A percentile compares a stretch with the other conserved stretches of the same genome.
phyloP scores from a whole-genome alignment of 2,329 filamentous ascomycete species.

The Seiridium cupressi region DNA sequence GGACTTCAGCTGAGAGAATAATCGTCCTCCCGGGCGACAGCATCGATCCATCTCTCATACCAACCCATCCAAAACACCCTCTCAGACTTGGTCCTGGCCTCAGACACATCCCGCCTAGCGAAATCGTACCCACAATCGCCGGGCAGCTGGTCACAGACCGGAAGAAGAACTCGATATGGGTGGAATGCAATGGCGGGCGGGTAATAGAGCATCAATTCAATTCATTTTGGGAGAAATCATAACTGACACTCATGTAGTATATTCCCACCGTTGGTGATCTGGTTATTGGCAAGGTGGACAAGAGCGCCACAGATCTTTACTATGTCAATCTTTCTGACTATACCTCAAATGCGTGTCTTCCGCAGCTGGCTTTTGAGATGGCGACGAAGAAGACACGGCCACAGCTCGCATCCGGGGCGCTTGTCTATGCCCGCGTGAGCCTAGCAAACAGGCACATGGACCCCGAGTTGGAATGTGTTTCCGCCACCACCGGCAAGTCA shows the following conservation, averaged over 20 bases:
- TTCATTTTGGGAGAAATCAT: not conserved
- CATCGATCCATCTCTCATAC: slow-evolving; percentile 65
- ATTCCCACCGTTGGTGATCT: slow-evolving; percentile 77
- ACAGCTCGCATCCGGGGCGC: slow-evolving; percentile 67
- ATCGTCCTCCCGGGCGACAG: slow-evolving; percentile 81
- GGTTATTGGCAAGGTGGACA: slow-evolving; percentile 82
- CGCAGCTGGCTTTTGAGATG: slow-evolving; percentile 88
- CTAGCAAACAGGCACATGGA: slow-evolving; percentile 81
- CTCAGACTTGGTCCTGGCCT: slow-evolving; percentile 83
- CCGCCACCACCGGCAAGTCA: slow-evolving; percentile 79
- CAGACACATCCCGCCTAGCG: slow-evolving; percentile 74
- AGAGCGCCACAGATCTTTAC: slow-evolving; percentile 73
- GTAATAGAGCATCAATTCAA: slow-evolving; percentile 41
- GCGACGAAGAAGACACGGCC: slow-evolving; percentile 91
- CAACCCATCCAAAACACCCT: slow-evolving; percentile 65
- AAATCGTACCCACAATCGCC: slow-evolving; percentile 66
- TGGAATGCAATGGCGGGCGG: slow-evolving; percentile 69
- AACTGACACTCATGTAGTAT: slow-evolving; percentile 55
- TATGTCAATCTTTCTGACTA: slow-evolving; percentile 73
- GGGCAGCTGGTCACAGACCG: slow-evolving; percentile 66
- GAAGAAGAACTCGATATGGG: slow-evolving; percentile 75
- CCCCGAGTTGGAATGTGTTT: slow-evolving; percentile 86
- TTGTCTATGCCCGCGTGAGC: slow-evolving; percentile 86
- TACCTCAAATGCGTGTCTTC: slow-evolving; percentile 66
- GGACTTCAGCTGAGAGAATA: slow-evolving; percentile 43